These are phyloP conservation scores for Arthrinium phaeospermum DNA, from an alignment of 2,329 filamentous ascomycete species.

Conservation along the genomic window DNA sequence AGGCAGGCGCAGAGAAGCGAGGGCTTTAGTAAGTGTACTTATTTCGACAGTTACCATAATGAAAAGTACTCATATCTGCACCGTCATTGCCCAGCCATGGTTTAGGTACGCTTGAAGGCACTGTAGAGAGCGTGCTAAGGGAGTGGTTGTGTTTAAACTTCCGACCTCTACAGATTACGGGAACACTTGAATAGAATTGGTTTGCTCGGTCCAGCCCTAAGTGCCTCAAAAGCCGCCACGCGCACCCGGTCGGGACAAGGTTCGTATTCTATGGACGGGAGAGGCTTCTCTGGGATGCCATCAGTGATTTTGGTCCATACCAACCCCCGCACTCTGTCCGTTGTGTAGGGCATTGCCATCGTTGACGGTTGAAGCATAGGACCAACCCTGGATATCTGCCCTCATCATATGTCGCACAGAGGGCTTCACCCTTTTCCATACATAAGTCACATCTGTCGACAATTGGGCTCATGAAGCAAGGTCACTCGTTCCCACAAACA, in stretches of 20 bases:
- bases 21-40: not conserved
- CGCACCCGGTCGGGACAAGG: not conserved
- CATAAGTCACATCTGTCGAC: not conserved
- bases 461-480: not conserved
- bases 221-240: not conserved
- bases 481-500: not conserved
- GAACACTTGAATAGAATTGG: not conserved
- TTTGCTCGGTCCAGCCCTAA: not conserved
- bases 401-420: not conserved
- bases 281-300: not conserved
- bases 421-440: not conserved
- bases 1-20: not conserved
- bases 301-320: not conserved
- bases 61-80: not conserved
- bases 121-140: not conserved
- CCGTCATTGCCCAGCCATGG: not conserved
- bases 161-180: not conserved
- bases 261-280: not conserved
- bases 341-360: constrained; percentile 10
- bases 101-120: not conserved
- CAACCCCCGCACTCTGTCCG: constrained; percentile 9
- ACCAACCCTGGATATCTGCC: not conserved
- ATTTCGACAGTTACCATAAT: not conserved
- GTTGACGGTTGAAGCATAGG: constrained; percentile 1
- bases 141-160: constrained; percentile 9